Evolutionary conservation across 2,329 filamentous ascomycete species (phyloP).

Genomic region (Beauveria australis): DNA sequence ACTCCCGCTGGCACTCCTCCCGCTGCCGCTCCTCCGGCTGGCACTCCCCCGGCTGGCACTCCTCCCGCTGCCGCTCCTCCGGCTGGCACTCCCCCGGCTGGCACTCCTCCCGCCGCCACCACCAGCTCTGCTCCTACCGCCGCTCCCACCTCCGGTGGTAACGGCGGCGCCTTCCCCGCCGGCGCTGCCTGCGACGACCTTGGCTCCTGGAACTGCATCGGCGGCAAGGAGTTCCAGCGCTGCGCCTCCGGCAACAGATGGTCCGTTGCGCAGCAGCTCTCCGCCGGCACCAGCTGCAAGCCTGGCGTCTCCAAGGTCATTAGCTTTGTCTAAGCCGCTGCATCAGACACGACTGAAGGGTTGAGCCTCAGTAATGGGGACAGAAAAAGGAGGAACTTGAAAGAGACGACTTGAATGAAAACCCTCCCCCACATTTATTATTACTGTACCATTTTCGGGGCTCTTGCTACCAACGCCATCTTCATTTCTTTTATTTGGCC

Average conservation of each 20-base stretch:
- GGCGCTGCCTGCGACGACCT: conserved; percentile 42
- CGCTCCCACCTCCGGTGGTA: conserved; percentile 6
- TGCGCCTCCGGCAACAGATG: conserved; percentile 49
- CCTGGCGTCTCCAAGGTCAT: conserved; percentile 21
- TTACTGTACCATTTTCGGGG: background rate
- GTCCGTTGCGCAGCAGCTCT: conserved; percentile 40
- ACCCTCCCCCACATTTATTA: background rate
- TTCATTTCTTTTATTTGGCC: background rate
- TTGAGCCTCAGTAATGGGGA: background rate
- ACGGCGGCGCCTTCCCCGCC: conserved; percentile 20
- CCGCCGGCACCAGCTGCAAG: conserved; percentile 44
- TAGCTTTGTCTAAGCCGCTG: conserved; percentile 9
- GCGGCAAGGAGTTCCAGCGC: conserved; percentile 49
- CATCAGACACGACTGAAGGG: background rate
- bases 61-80: conserved; percentile 16
- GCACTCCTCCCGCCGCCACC: conserved; percentile 16
- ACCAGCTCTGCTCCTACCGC: conserved; percentile 11
- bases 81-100: background rate
- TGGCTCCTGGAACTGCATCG: conserved; percentile 52
- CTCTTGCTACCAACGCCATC: background rate
- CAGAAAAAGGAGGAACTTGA: background rate
- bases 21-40: conserved; percentile 17
- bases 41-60: no score
- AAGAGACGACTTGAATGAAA: background rate
- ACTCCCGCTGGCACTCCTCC: conserved; percentile 15